Conservation (phyloP, 1,284 basidiomycete species). For the Sporisorium iseilematis-ciliati region DNA sequence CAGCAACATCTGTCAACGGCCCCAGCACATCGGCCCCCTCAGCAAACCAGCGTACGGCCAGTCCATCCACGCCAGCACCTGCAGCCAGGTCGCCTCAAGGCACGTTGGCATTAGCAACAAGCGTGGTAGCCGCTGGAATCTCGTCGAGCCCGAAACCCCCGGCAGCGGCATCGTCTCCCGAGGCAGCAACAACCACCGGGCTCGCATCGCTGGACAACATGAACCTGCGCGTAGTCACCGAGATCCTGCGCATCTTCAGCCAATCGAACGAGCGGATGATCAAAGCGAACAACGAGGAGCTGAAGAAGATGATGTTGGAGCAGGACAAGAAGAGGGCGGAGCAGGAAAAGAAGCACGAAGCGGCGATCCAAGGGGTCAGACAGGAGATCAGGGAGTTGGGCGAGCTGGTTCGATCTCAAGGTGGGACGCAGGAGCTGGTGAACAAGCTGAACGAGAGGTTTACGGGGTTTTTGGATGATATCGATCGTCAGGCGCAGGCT, state of each 20-base stretch:
- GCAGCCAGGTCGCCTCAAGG: neutral
- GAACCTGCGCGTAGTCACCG: slow-evolving; percentile 28
- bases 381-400: slow-evolving; percentile 5
- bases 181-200: neutral
- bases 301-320: neutral
- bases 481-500: slow-evolving; percentile 29
- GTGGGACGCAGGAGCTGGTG: neutral
- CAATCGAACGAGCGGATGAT: slow-evolving; percentile 18
- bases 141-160: slow-evolving; percentile 1
- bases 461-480: slow-evolving; percentile 24
- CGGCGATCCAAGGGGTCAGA: neutral
- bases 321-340: slow-evolving; percentile 2
- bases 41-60: neutral
- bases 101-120: slow-evolving; percentile 11
- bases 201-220: slow-evolving; percentile 15
- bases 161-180: neutral
- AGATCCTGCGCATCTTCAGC: slow-evolving; percentile 35
- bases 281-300: slow-evolving; percentile 10
- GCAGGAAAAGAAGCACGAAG: slow-evolving; percentile 1
- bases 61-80: neutral
- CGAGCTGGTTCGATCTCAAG: neutral
- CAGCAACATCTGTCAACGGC: neutral
- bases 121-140: slow-evolving; percentile 9
- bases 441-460: slow-evolving; percentile 14
- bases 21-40: neutral